phyloP scores from a whole-genome alignment of 2,329 filamentous ascomycete genomes.

The Hymenoscyphus repandus region DNA sequence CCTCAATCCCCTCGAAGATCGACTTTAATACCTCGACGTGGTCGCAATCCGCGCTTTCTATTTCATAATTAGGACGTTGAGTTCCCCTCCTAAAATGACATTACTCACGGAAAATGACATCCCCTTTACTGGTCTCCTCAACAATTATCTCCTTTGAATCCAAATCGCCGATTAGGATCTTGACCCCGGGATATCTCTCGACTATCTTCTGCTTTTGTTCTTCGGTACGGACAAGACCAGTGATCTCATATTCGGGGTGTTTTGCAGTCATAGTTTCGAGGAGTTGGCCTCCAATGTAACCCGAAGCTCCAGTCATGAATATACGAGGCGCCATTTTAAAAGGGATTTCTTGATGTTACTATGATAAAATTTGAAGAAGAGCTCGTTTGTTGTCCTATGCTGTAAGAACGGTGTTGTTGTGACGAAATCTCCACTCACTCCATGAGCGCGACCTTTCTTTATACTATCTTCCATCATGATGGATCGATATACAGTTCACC shows the following conservation, averaged over 20 bases:
- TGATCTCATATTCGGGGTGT: slow-evolving; percentile 13
- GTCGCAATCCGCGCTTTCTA: slow-evolving; percentile 13
- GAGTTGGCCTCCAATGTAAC: slow-evolving; percentile 18
- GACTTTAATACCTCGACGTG: slow-evolving; percentile 2
- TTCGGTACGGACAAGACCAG: slow-evolving; percentile 13
- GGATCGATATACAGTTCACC: too few species aligned
- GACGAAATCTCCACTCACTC: too few species aligned
- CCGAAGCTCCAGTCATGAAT: slow-evolving; percentile 17
- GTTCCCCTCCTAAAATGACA: not conserved
- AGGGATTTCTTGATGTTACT: too few species aligned
- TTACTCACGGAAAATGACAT: slow-evolving; percentile 13
- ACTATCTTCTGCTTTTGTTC: slow-evolving; percentile 10
- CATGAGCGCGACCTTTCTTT: too few species aligned
- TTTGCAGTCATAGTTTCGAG: slow-evolving; percentile 6
- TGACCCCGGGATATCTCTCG: slow-evolving; percentile 7
- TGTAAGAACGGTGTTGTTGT: too few species aligned
- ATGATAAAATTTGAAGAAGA: too few species aligned
- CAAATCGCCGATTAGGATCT: slow-evolving; percentile 13
- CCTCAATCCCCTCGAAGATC: slow-evolving; percentile 11
- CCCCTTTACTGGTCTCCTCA: slow-evolving; percentile 11
- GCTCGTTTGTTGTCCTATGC: too few species aligned
- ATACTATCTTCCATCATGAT: too few species aligned
- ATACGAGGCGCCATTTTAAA: slow-evolving; percentile 14
- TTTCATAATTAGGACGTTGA: not conserved
- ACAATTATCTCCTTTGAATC: slow-evolving; percentile 9